Evolutionary conservation across 164 flowering plant species (phyloP).

Genomic region (Platanus orientalis): DNA sequence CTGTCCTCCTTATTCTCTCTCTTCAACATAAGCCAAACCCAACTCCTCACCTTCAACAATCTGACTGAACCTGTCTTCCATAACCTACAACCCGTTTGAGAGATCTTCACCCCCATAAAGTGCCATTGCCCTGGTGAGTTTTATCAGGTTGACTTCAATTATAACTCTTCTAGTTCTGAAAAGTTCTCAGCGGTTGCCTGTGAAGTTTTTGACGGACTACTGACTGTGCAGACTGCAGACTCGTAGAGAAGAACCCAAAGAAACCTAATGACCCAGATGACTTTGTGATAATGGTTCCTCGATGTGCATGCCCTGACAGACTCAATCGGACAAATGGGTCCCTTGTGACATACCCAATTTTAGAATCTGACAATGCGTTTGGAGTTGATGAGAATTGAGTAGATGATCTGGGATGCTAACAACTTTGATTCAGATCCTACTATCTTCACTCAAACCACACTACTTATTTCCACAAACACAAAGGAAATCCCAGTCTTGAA

Average conservation of each 20-base stretch:
- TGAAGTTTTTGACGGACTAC: slow-evolving; percentile 32
- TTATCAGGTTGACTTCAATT: slow-evolving; percentile 23
- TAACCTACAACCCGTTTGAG: slow-evolving; percentile 27
- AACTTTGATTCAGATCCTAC: slow-evolving; percentile 21
- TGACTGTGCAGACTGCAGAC: slow-evolving; percentile 26
- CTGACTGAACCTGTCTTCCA: slow-evolving; percentile 14
- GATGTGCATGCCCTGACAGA: slow-evolving; percentile 47
- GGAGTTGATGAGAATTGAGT: slow-evolving; percentile 21
- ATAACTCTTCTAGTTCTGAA: too few species aligned
- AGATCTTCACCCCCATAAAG: slow-evolving; percentile 37
- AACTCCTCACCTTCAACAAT: slow-evolving; percentile 30
- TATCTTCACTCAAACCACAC: slow-evolving; percentile 34
- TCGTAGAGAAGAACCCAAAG: slow-evolving; percentile 22
- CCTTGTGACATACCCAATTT: slow-evolving; percentile 49
- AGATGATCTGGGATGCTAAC: slow-evolving; percentile 30
- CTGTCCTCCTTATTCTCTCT: slow-evolving; percentile 33
- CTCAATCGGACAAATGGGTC: slow-evolving; percentile 14
- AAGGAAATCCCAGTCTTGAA: slow-evolving; percentile 22
- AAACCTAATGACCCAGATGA: not conserved
- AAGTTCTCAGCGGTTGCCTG: slow-evolving; percentile 29
- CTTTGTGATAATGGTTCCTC: slow-evolving; percentile 27
- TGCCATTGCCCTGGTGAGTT: slow-evolving; percentile 35
- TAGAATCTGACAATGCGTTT: slow-evolving; percentile 18
- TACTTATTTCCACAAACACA: slow-evolving; percentile 37
- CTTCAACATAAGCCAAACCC: slow-evolving; percentile 21